Conservation (phyloP, 371 early-diverging fungal genomes). For the Syncephalastrum racemosum region DNA sequence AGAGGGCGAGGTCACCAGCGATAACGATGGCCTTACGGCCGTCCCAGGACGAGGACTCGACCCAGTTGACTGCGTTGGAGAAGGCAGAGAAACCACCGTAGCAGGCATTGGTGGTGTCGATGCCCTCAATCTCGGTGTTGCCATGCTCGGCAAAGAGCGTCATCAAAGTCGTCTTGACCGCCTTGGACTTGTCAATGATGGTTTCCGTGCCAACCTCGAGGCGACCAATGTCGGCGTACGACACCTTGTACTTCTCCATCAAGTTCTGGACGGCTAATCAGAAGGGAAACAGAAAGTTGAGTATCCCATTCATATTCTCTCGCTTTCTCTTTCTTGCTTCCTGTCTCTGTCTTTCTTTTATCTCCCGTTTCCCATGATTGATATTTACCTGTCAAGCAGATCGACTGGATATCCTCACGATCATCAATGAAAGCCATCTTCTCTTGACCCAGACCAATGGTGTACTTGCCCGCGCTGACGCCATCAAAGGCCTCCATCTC, state of each 20-base stretch:
- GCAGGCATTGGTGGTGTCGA: slow-evolving; percentile 98
- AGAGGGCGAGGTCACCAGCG: slow-evolving; percentile 96
- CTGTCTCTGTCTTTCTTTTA: slow-evolving; percentile 14
- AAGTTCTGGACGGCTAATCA: slow-evolving; percentile 81
- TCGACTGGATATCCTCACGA: slow-evolving; percentile 94
- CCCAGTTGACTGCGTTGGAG: slow-evolving; percentile 96
- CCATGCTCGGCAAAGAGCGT: slow-evolving; percentile 88
- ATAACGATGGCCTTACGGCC: slow-evolving; percentile 92
- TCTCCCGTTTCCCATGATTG: not conserved
- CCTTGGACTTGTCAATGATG: slow-evolving; percentile 97
- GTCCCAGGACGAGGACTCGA: slow-evolving; percentile 92
- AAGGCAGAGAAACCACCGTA: slow-evolving; percentile 98
- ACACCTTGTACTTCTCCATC: slow-evolving; percentile 89
- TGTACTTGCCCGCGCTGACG: slow-evolving; percentile 95
- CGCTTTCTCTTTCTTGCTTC: not conserved
- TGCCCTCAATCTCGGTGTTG: slow-evolving; percentile 93
- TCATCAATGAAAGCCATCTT: slow-evolving; percentile 96
- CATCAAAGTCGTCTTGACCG: slow-evolving; percentile 96
- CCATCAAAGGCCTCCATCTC: slow-evolving; percentile 90
- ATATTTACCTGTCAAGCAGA: slow-evolving; percentile 81
- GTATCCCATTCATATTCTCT: slow-evolving; percentile 3
- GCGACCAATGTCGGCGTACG: slow-evolving; percentile 85
- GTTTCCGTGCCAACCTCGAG: slow-evolving; percentile 99
- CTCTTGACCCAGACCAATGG: slow-evolving; percentile 95
- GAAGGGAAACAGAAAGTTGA: slow-evolving; percentile 4